Evolutionary conservation across 164 flowering plant species (phyloP), one percentile per base, ranked within the genome.

Genomic region (Brasenia schreberi): DNA sequence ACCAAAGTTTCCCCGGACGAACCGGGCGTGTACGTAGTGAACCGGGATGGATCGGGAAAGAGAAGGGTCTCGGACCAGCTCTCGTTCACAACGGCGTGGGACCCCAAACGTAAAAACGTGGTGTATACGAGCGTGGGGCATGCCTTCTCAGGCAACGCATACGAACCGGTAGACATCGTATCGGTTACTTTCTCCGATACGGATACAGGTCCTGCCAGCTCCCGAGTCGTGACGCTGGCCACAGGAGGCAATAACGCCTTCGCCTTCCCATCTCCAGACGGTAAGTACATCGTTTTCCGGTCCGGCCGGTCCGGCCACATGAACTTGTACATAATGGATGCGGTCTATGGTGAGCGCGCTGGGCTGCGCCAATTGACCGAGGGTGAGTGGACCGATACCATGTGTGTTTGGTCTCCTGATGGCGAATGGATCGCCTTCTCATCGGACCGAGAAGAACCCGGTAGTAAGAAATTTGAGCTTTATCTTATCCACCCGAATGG

Each of bases 301-400:
- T 92, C 98, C 53, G 90, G 96, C 27, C 81, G 87, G 16, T 74
- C 95, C 11, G 96, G 95, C 43, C 72, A 88, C 68, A 90, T 90
- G 79, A 90, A 92, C 72, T 70, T 92, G n/a, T 92, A 88, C 72
- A 75, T 92, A 12, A 92, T 90, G 95, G 96, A 90, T 64, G 87
- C 93, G 1, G 67, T 73, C 39, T 75, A 83, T 3, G 98, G 98
- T 7, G 98, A 92, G 74, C 67, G 61, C 16, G 82, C 80, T 49
- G 82, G 84, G 45, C 68, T 92, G 19, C 68, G 58, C 7, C 75
- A 79, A 72, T 70, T 92, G 18, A 90, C 98, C 0, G 84, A 87
- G n/a, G 96, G 98, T 2, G 81, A 83, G 19, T 92, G 98, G 98
- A 77, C 82, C 16, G 98, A 92, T 71, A 92, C 96, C 1, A 92